phyloP scores from a whole-genome alignment of 805 yeast species.

The Yamadazyma akitaensis region DNA sequence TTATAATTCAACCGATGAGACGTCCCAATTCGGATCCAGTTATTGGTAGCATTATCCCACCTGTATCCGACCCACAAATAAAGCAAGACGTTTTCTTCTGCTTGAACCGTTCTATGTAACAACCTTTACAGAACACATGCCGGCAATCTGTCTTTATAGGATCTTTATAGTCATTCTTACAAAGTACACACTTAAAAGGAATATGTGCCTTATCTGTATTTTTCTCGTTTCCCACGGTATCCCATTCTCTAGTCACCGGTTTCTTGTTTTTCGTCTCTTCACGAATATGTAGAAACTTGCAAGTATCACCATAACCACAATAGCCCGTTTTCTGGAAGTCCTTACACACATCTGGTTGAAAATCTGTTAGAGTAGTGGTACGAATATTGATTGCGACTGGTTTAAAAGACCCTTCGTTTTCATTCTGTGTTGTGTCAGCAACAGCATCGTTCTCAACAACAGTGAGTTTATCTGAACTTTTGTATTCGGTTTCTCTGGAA shows the following conservation, averaged over 20 bases:
- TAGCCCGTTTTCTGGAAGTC: conserved; percentile 88
- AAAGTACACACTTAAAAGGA: conserved; percentile 62
- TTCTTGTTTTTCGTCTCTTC: conserved; percentile 77
- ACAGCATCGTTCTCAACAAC: conserved; percentile 7
- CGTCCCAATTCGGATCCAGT: background rate
- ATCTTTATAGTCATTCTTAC: conserved; percentile 49
- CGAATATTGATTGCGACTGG: conserved; percentile 43
- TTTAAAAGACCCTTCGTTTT: conserved; percentile 15
- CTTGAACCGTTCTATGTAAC: conserved; percentile 51
- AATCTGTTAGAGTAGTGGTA: conserved; percentile 72
- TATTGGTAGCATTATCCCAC: conserved; percentile 52
- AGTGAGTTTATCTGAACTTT: background rate
- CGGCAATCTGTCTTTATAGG: conserved; percentile 62
- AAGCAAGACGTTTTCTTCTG: conserved; percentile 43
- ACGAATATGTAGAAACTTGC: conserved; percentile 89
- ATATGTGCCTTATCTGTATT: conserved; percentile 15
- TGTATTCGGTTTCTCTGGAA: conserved; percentile 3
- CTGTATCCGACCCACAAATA: conserved; percentile 58
- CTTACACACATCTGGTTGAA: conserved; percentile 91
- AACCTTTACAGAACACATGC: conserved; percentile 62
- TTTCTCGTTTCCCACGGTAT: conserved; percentile 18
- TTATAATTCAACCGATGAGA: too few relatives aligned
- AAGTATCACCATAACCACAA: conserved; percentile 96
- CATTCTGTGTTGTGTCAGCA: conserved; percentile 1
- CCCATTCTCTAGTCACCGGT: conserved; percentile 72